Evolutionary conservation across 2,329 filamentous ascomycete genomes (phyloP).

Genomic region (Ustulina deusta): DNA sequence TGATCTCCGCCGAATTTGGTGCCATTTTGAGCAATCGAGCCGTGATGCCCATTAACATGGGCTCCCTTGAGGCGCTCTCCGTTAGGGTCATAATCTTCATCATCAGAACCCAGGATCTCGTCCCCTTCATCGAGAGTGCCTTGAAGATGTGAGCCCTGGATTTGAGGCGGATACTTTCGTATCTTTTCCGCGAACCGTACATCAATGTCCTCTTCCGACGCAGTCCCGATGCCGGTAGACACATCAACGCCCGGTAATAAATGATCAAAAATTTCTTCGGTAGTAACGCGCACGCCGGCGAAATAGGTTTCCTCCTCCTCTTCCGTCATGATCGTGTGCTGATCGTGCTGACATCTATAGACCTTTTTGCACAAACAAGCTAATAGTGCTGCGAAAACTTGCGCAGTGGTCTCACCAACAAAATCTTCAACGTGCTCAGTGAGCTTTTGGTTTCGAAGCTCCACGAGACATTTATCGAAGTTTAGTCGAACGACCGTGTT

Average conservation of each 20-base stretch:
- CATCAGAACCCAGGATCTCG: constrained; percentile 50
- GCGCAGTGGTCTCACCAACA: constrained; percentile 78
- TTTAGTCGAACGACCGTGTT: constrained; percentile 83
- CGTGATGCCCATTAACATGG: constrained; percentile 47
- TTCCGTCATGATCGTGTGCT: constrained; percentile 62
- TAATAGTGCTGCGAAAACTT: constrained; percentile 82
- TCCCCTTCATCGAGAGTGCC: constrained; percentile 47
- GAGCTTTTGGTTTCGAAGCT: constrained; percentile 82
- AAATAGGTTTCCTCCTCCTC: constrained; percentile 54
- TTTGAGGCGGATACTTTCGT: constrained; percentile 52
- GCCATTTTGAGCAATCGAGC: constrained; percentile 43
- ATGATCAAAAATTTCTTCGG: constrained; percentile 67
- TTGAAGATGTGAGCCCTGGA: constrained; percentile 43
- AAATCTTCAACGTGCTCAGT: constrained; percentile 77
- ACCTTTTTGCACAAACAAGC: constrained; percentile 76
- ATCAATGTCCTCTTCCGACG: constrained; percentile 56
- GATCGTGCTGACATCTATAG: constrained; percentile 70
- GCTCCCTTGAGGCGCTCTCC: constrained; percentile 40
- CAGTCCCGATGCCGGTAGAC: constrained; percentile 68
- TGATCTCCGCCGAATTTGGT: constrained; percentile 52
- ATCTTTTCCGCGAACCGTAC: constrained; percentile 63
- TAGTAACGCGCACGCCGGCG: constrained; percentile 59
- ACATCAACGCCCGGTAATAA: constrained; percentile 66
- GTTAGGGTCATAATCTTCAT: constrained; percentile 54
- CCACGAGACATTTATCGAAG: constrained; percentile 84